Base-by-base conservation (phyloP, 108 stramenopile species). In the Skeletonema costatum region DNA sequence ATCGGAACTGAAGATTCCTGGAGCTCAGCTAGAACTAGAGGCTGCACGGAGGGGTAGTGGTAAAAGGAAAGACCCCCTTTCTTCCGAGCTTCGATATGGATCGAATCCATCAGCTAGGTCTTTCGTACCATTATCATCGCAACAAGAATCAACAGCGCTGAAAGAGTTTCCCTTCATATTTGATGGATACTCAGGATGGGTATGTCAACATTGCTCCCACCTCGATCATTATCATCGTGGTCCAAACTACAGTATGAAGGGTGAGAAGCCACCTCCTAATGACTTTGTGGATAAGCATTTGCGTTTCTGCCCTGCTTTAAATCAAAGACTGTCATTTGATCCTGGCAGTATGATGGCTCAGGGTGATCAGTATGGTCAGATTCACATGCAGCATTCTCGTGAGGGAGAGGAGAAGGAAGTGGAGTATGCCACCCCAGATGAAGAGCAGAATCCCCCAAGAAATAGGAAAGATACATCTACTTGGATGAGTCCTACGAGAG, bases 181-280 rank as follows among this genome's bases (percentile, higher is more conserved):
- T 31, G 82, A 83, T 29, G 82, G 82, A 16, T 77, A 77, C 66
- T 68, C 75, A 50, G 76, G 75, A 4, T 83, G 82, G 82, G 62
- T 83, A 2, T 83, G 82, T 70, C 76, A 71, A 30, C 82, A 83
- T 25, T 83, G 82, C 46, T 60, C 32, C 1, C 82, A 83, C 63
- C 41, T 83, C 8, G 64, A 67, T 19, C 68, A 72, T 13, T 73
- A 69, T 51, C 74, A 83, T 46, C 82, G 82, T 32, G 82, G 82
- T 29, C 60, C 25, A 53, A 83, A 83, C 56, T 74, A 77, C 46
- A 56, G 69, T 41, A 76, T 75, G 76, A 72, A 83, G 60, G 53
- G 53, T 56, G 53, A 10, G 53, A 25, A 56, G 53, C 75, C 82
- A 5, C 82, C 82, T 66, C 72, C 76, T 1, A 83, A 83, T 70